Evolutionary conservation across 2,329 filamentous ascomycete species (phyloP).

Genomic region (Cytospora schulzeri): DNA sequence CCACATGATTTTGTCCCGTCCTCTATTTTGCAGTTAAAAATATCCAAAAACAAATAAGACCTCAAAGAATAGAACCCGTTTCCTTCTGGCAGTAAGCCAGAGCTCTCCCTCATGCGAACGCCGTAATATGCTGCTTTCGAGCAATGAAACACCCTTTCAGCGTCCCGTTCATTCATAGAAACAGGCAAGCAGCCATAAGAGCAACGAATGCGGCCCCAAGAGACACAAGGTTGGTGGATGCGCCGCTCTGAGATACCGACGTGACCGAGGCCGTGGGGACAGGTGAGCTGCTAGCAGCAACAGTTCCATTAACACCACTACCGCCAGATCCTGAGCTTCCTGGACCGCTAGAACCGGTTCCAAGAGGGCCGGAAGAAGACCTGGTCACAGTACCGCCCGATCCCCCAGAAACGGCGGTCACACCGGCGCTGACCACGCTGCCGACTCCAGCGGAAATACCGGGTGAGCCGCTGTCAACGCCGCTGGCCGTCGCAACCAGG

Average conservation of each 20-base stretch:
- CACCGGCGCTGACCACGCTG: conserved; percentile 9
- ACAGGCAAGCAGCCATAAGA: conserved; percentile 4
- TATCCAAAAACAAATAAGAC: background rate
- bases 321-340: conserved; percentile 20
- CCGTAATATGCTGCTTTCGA: background rate
- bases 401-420: background rate
- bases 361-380: conserved; percentile 13
- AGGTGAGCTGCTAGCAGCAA: conserved; percentile 8
- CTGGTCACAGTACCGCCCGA: conserved; percentile 2
- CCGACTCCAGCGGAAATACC: conserved; percentile 24
- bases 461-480: conserved; percentile 13
- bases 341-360: conserved; percentile 12
- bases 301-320: conserved; percentile 8
- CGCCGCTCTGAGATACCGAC: conserved; percentile 10
- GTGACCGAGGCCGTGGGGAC: conserved; percentile 7
- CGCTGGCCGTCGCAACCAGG: conserved; percentile 5
- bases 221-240: conserved; percentile 7
- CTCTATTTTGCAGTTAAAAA: background rate
- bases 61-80: background rate
- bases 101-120: background rate
- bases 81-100: background rate
- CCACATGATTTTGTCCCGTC: background rate
- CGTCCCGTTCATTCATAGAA: background rate
- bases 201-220: conserved; percentile 18
- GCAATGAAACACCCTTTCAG: background rate